Evolutionary conservation across 805 yeast species (phyloP), one percentile per base, ranked within the genome.

Genomic region (Zygoascus tannicola): DNA sequence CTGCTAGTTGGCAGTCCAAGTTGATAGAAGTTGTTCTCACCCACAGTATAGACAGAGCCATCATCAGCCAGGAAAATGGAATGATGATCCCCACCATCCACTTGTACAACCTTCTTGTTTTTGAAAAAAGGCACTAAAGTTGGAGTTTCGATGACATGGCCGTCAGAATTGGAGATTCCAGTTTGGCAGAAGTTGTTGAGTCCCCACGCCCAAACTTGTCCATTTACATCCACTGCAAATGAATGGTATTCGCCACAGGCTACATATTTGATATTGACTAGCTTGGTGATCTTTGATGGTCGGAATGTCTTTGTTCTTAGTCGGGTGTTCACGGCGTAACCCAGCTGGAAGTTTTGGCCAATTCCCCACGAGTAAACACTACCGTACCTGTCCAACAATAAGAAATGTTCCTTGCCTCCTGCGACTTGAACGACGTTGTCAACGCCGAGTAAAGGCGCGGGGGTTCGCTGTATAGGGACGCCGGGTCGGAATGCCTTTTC

Each of bases 151-250:
- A 92, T 77, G 45, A 85, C 71, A 2, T 92, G 83, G 19, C 94
- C 96, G 14, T 63, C 63, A 41, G 76, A 78, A 30, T 81, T 80
- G 14, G 84, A 70, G 20, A 80, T 70, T 46, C 95, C 97, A 69
- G 97, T 86, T 66, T 92, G 99, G 19, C 97, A 97, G 59, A 77
- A 92, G 64, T 92, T 97, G 61, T 92, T 92, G 56, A 92, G 72
- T 5, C 99, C 99, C 98, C 98, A 92, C 7, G 92, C 73, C 50
- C 74, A 73, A 1, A 92, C 86, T 30, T 72, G 72, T 35, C 82
- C 85, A 32, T 77, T 75, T 12, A 70, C 67, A 48, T 83, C 82
- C 49, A 92, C 74, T 4, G 98, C 99, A 69, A 92, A 92, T 53
- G 95, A 83, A 60, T 88, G 97, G 64, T 81, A 92, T 58, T 90